Percentiles rank a stretch among this genome's conserved stretches.
phyloP scores from a whole-genome alignment of 78 protist genomes.

The Chrysochromulina tobinii region DNA sequence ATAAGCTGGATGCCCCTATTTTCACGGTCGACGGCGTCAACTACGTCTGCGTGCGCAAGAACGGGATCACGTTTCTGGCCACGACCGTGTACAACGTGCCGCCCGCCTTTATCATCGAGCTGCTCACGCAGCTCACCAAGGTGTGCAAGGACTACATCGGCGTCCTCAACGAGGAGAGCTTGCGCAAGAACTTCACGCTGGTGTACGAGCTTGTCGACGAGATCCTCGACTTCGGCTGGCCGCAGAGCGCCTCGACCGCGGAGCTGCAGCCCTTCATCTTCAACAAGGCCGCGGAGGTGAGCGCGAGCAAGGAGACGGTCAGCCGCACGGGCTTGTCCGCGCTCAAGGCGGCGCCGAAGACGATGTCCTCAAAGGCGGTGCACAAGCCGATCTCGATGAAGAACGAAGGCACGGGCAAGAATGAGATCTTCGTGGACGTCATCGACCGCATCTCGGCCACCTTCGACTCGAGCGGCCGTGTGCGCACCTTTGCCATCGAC shows the following conservation, averaged over 20 bases:
- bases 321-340: background rate
- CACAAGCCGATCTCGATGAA: background rate
- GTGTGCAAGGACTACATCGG: slow-evolving; percentile 78
- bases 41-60: slow-evolving; percentile 61
- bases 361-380: background rate
- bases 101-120: slow-evolving; percentile 74
- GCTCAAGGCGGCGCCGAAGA: background rate
- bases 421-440: slow-evolving; percentile 82
- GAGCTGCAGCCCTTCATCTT: slow-evolving; percentile 69
- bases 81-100: slow-evolving; percentile 77
- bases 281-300: slow-evolving; percentile 49
- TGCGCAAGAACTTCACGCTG: slow-evolving; percentile 80
- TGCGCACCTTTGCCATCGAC: slow-evolving; percentile 67
- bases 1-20: slow-evolving; percentile 56
- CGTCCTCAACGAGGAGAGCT: slow-evolving; percentile 75
- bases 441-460: slow-evolving; percentile 75
- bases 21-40: slow-evolving; percentile 71
- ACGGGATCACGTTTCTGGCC: slow-evolving; percentile 71
- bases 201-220: slow-evolving; percentile 93
- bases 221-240: slow-evolving; percentile 74
- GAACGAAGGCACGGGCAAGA: background rate
- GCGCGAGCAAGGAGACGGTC: background rate
- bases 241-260: slow-evolving; percentile 82
- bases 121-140: slow-evolving; percentile 61
- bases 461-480: slow-evolving; percentile 59